Percentiles rank a stretch among this genome's conserved stretches.
These are phyloP conservation scores for Bullera alba DNA, from an alignment of 768 basidiomycete species.

Conservation along the genomic window DNA sequence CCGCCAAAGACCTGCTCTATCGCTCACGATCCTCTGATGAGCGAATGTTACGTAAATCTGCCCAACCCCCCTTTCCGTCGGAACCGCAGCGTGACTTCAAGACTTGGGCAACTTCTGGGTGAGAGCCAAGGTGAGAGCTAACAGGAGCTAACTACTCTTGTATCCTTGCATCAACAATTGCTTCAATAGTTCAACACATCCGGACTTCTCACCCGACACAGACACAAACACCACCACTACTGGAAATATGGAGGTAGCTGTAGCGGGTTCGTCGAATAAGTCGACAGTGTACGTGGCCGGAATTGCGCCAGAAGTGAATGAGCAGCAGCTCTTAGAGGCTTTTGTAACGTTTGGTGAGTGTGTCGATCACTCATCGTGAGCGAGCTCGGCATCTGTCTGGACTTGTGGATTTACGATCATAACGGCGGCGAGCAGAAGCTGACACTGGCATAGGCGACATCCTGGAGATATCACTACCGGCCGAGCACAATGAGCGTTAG, in stretches of 20 bases:
- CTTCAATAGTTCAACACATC: too few relatives aligned
- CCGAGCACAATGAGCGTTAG: conserved; percentile 64
- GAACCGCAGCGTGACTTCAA: too few relatives aligned
- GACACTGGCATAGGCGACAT: conserved; percentile 63
- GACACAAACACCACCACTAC: too few relatives aligned
- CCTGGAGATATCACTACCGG: conserved; percentile 81
- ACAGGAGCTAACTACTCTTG: too few relatives aligned
- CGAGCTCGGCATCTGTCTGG: conserved; percentile 3
- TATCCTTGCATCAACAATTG: too few relatives aligned
- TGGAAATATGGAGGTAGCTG: neutral
- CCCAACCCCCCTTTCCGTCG: too few relatives aligned
- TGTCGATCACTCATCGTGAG: neutral
- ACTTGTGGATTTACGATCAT: neutral
- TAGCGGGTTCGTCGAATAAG: conserved; percentile 31
- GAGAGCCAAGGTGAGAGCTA: too few relatives aligned
- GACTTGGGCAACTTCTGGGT: too few relatives aligned
- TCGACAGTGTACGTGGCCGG: conserved; percentile 55
- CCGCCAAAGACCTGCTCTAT: too few relatives aligned
- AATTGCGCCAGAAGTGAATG: conserved; percentile 75
- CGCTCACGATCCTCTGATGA: too few relatives aligned
- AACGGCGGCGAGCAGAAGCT: conserved; percentile 1
- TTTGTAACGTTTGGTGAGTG: conserved; percentile 81
- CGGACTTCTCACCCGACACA: too few relatives aligned
- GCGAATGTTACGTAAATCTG: too few relatives aligned
- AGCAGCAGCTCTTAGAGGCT: conserved; percentile 63